Conservation (phyloP, 495 filamentous ascomycete genomes). For the Xylaria scruposa region DNA sequence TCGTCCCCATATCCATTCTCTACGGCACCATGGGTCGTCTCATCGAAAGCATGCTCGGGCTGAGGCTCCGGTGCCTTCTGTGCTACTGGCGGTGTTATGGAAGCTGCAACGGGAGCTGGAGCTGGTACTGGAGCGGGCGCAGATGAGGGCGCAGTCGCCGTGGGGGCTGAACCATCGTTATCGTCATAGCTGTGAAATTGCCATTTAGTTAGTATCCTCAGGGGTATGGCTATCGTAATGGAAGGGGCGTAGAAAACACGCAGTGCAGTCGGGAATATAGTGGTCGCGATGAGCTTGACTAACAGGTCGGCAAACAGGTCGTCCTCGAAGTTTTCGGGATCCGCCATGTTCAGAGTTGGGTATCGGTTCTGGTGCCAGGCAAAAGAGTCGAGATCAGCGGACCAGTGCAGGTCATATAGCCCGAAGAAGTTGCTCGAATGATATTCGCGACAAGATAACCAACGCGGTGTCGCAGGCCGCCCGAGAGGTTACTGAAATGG, state of each 20-base stretch:
- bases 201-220: neutral
- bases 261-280: neutral
- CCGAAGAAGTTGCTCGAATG: neutral
- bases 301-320: constrained; percentile 99
- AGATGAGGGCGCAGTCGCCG: constrained; percentile 43
- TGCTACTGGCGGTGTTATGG: constrained; percentile 25
- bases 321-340: constrained; percentile 90
- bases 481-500: neutral
- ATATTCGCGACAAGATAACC: neutral
- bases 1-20: constrained; percentile 62
- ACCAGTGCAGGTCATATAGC: neutral
- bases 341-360: constrained; percentile 66
- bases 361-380: neutral
- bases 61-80: constrained; percentile 31
- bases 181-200: constrained; percentile 76
- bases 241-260: neutral
- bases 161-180: constrained; percentile 61
- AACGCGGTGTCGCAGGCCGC: neutral
- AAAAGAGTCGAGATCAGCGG: constrained; percentile 1
- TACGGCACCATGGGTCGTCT: constrained; percentile 39
- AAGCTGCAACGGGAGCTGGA: constrained; percentile 23
- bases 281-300: constrained; percentile 42
- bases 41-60: constrained; percentile 28
- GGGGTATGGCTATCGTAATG: neutral
- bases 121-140: constrained; percentile 32